Base-by-base conservation (phyloP, 305 asterid species). In the Fraxinus paxiana region DNA sequence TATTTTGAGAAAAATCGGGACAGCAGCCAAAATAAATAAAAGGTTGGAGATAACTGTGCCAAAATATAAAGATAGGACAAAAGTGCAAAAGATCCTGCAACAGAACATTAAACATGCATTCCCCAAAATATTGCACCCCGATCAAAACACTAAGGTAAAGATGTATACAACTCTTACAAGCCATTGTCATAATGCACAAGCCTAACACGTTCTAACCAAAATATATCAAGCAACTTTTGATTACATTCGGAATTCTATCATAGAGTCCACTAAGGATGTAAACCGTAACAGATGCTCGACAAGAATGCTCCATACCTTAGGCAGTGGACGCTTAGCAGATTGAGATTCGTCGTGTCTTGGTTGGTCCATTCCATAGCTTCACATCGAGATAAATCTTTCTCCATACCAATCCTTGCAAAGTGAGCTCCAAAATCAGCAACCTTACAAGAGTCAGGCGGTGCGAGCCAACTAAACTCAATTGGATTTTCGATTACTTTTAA, bases 301-400 rank as follows among this genome's bases (percentile, higher is more conserved):
- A 94, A 85, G 28, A 87, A 79, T 7, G 85, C 85, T 76, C 92
- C 97, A 78, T 88, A 92, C 69, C 86, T 75, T 75, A 87, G 75
- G 84, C 97, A 93, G 33, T 93, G 96, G 43, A 82, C 3, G 28
- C 96, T 83, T 63, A 93, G 87, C 74, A 77, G 61, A 83, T 81
- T 17, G 1, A 91, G 83, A 73, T 80, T 75, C 79, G 59, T 63
- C 83, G 85, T 83, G 13, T 79, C 65, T 82, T 78, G 37, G n/a
- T 56, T 82, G 24, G n/a, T 4, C 18, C 73, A 54, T 70, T 41
- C 76, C 43, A 24, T 82, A 51, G 18, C 79, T 67, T 73, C 90
- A 80, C 72, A 56, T 61, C 31, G 69, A 0, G 74, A 38, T 76
- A 41, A 74, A 41, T 51, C 77, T 30, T 81, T 17, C 70, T 77